Percentiles rank a stretch among this genome's conserved stretches.
These are phyloP conservation scores for Poa pratensis DNA, from an alignment of 176 grass and related monocot genomes.

Conservation along the genomic window DNA sequence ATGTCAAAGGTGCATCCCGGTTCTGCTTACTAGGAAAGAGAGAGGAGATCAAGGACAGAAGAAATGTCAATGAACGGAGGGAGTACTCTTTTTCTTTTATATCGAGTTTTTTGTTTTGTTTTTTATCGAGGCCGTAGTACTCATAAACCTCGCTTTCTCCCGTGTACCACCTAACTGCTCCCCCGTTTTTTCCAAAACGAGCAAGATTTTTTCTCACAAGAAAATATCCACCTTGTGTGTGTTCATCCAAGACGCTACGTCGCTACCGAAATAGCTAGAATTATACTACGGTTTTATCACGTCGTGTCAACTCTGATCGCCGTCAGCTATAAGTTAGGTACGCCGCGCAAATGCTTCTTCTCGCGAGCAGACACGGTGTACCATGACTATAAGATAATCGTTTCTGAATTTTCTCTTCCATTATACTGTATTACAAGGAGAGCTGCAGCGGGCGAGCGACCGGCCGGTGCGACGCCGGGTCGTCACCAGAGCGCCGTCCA, in stretches of 20 bases:
- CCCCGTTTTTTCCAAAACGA: not conserved
- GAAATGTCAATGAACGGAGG: no score
- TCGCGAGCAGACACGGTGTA: not conserved
- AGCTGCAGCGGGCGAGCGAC: not conserved
- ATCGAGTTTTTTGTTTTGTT: no score
- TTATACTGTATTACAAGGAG: no score
- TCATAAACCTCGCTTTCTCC: not conserved
- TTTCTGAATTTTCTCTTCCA: no score
- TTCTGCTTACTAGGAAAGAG: not conserved
- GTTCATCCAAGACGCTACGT: not conserved
- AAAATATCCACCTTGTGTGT: no score
- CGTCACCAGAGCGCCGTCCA: not conserved
- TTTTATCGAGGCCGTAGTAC: no score
- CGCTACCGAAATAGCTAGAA: not conserved
- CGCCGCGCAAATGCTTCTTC: not conserved
- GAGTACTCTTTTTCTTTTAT: no score
- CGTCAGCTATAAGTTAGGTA: not conserved
- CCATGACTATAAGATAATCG: no score
- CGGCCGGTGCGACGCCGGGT: not conserved
- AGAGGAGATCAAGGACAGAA: no score
- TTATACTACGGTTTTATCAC: not conserved
- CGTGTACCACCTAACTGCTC: not conserved
- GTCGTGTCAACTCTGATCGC: not conserved
- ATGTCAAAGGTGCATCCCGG: not conserved
- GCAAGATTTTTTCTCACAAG: not conserved